A percentile compares a stretch with the other conserved stretches of the same genome.
These are phyloP conservation scores for Pseudopediastrum boryanum DNA, from an alignment of 139 green algal species.

Conservation along the genomic window DNA sequence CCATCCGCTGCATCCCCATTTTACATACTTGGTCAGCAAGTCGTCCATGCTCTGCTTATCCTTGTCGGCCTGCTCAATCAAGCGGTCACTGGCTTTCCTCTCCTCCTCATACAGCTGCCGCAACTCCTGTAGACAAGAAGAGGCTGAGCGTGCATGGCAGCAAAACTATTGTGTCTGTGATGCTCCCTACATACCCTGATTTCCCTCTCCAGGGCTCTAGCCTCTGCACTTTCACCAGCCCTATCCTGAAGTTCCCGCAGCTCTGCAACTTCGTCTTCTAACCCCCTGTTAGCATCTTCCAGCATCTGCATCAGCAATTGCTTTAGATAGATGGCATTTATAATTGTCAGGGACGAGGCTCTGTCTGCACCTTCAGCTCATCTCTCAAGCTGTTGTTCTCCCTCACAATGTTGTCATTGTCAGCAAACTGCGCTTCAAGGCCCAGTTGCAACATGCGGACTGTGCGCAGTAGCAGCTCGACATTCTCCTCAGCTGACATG, in stretches of 20 bases:
- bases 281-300: slow-evolving; percentile 7
- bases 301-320: slow-evolving; percentile 20
- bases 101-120: slow-evolving; percentile 28
- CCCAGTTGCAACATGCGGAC: slow-evolving; percentile 33
- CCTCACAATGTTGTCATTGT: slow-evolving; percentile 13
- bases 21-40: slow-evolving; percentile 9
- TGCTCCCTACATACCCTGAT: slow-evolving; percentile 7
- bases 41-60: slow-evolving; percentile 30
- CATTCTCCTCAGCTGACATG: slow-evolving; percentile 31
- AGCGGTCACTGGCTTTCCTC: slow-evolving; percentile 21
- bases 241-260: slow-evolving; percentile 27
- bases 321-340: not conserved
- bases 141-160: too few species aligned
- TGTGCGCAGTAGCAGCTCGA: slow-evolving; percentile 34
- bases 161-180: not conserved
- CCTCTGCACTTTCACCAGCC: not conserved
- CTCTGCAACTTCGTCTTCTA: slow-evolving; percentile 32
- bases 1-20: too few species aligned
- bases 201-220: slow-evolving; percentile 20
- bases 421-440: slow-evolving; percentile 32
- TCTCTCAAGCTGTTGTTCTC: slow-evolving; percentile 30
- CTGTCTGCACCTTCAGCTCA: slow-evolving; percentile 5
- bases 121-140: slow-evolving; percentile 24
- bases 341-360: not conserved
- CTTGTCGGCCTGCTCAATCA: slow-evolving; percentile 22